phyloP scores from a whole-genome alignment of 1,139 yeast genomes.

The Geotrichum bryndzae region DNA sequence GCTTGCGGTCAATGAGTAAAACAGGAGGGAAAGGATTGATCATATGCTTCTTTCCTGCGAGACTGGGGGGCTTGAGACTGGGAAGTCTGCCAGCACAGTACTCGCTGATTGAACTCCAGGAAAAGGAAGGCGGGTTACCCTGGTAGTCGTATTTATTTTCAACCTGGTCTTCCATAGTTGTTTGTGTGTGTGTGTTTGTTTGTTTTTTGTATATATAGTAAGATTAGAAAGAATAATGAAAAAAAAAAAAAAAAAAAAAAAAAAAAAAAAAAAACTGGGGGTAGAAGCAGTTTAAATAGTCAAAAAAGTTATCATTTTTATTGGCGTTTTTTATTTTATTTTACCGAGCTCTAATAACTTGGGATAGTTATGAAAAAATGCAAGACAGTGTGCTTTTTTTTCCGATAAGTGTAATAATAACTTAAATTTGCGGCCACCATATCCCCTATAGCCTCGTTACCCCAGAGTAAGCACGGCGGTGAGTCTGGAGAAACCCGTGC shows the following conservation, averaged over 20 bases:
- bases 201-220: not conserved
- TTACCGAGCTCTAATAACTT: not conserved
- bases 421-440: not conserved
- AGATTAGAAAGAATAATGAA: not conserved
- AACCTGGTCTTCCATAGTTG: not conserved
- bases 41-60: constrained; percentile 25
- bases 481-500: not conserved
- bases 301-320: not conserved
- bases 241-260: not conserved
- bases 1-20: constrained; percentile 40
- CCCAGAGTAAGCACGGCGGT: not conserved
- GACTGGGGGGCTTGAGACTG: constrained; percentile 40
- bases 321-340: not conserved
- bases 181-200: not conserved
- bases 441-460: not conserved
- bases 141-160: constrained; percentile 2
- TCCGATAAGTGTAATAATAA: not conserved
- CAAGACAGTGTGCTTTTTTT: not conserved
- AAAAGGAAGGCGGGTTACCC: constrained; percentile 12
- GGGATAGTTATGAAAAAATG: not conserved
- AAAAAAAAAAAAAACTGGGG: not conserved
- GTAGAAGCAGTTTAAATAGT: not conserved
- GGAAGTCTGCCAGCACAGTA: constrained; percentile 42
- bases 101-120: constrained; percentile 28
- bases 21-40: constrained; percentile 54